Evolutionary conservation across 495 filamentous ascomycete genomes (phyloP).

Genomic region (Neurospora hispaniola): DNA sequence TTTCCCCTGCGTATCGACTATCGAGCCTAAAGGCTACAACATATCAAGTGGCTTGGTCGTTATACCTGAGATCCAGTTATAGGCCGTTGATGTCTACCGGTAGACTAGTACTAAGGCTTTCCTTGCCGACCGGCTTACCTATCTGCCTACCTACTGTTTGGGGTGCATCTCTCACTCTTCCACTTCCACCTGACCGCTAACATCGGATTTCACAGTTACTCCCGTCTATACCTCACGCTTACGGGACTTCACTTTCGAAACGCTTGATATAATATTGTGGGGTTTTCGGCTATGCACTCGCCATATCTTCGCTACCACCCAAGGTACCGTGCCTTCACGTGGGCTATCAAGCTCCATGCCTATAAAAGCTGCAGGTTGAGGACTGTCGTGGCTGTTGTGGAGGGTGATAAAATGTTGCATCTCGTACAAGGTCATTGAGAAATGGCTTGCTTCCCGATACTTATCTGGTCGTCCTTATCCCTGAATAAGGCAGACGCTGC

Average conservation of each 20-base stretch:
- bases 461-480: not conserved
- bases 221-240: not conserved
- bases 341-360: not conserved
- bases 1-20: not conserved
- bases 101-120: not conserved
- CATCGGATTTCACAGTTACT: not conserved
- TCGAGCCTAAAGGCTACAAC: not conserved
- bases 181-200: not conserved
- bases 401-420: not conserved
- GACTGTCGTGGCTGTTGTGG: not conserved
- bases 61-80: not conserved
- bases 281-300: not conserved
- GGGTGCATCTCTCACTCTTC: not conserved
- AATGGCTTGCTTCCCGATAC: not conserved
- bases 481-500: not conserved
- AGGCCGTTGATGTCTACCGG: not conserved
- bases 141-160: not conserved
- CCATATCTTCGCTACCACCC: not conserved
- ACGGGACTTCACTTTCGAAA: not conserved
- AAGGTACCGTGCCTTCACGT: not conserved
- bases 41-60: not conserved
- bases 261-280: not conserved
- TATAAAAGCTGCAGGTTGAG: not conserved
- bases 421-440: not conserved
- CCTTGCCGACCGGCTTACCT: not conserved